These are phyloP conservation scores for Conticribra guillardii DNA, from an alignment of 108 stramenopile genomes.

Conservation along the genomic window DNA sequence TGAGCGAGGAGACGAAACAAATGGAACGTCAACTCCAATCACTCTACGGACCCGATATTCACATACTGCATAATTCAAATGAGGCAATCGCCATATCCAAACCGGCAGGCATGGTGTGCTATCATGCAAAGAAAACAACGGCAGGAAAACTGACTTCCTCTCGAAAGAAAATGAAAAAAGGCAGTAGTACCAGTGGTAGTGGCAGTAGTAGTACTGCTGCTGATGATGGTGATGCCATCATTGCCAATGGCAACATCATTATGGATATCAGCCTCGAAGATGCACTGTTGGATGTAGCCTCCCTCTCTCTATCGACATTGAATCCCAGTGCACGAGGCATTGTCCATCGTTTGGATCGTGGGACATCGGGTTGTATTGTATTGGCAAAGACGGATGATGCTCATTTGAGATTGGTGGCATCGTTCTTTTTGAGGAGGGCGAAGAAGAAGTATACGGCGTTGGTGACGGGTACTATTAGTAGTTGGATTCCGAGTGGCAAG, in stretches of 20 bases:
- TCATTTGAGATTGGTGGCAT: conserved; percentile 65
- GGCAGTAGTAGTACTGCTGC: background rate
- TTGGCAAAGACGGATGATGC: conserved; percentile 72
- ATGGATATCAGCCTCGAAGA: conserved; percentile 72
- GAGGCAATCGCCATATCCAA: conserved; percentile 67
- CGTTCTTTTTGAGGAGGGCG: conserved; percentile 64
- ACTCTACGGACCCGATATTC: conserved; percentile 57
- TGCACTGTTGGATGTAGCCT: conserved; percentile 62
- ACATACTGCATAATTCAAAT: conserved; percentile 61
- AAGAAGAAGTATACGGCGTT: conserved; percentile 69
- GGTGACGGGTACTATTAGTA: conserved; percentile 39
- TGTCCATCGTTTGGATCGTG: conserved; percentile 85
- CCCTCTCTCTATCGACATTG: conserved; percentile 66
- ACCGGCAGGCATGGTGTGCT: conserved; percentile 73
- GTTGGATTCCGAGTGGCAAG: background rate
- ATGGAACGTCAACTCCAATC: conserved; percentile 39
- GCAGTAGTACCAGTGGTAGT: too few relatives aligned
- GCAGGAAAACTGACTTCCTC: conserved; percentile 58
- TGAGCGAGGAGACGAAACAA: conserved; percentile 25
- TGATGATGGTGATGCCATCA: conserved; percentile 3
- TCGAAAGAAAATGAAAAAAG: conserved; percentile 46
- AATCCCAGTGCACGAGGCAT: conserved; percentile 68
- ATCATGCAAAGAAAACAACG: conserved; percentile 62
- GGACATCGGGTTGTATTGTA: conserved; percentile 70
- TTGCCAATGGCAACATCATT: conserved; percentile 1